phyloP scores from a whole-genome alignment of 2,329 filamentous ascomycete species.

The Trichoderma breve region DNA sequence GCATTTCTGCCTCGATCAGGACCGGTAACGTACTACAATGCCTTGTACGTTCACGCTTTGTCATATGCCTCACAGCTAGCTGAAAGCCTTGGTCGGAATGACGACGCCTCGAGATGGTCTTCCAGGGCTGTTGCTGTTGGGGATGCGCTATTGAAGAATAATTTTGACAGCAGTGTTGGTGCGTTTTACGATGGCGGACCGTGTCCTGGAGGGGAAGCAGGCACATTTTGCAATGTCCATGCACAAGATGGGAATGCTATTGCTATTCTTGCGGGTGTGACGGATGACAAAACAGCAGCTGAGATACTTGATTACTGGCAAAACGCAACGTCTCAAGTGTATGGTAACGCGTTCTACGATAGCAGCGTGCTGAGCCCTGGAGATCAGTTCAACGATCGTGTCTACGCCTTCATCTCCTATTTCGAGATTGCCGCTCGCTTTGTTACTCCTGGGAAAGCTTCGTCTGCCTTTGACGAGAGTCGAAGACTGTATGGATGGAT shows the following conservation, averaged over 20 bases:
- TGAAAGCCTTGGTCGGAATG: constrained; percentile 27
- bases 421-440: constrained; percentile 54
- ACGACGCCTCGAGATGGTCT: constrained; percentile 42
- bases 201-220: constrained; percentile 27
- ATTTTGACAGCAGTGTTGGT: constrained; percentile 42
- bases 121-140: constrained; percentile 37
- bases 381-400: constrained; percentile 41
- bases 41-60: constrained; percentile 48
- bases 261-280: constrained; percentile 41
- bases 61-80: constrained; percentile 45
- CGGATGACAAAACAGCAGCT: constrained; percentile 31
- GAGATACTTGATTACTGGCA: constrained; percentile 42
- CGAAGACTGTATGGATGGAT: constrained; percentile 51
- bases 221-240: constrained; percentile 37
- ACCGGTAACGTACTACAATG: constrained; percentile 52
- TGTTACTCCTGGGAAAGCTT: constrained; percentile 29
- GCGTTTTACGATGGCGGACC: constrained; percentile 46
- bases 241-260: constrained; percentile 53
- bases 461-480: constrained; percentile 45
- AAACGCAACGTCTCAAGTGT: constrained; percentile 35
- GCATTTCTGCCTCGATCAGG: constrained; percentile 49
- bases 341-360: constrained; percentile 54
- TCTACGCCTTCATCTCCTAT: constrained; percentile 53
- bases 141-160: constrained; percentile 36
- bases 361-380: constrained; percentile 35